A percentile compares a stretch with the other conserved stretches of the same genome.
Conservation (phyloP, 2,329 filamentous ascomycete genomes). For the Colletotrichum sp. region DNA sequence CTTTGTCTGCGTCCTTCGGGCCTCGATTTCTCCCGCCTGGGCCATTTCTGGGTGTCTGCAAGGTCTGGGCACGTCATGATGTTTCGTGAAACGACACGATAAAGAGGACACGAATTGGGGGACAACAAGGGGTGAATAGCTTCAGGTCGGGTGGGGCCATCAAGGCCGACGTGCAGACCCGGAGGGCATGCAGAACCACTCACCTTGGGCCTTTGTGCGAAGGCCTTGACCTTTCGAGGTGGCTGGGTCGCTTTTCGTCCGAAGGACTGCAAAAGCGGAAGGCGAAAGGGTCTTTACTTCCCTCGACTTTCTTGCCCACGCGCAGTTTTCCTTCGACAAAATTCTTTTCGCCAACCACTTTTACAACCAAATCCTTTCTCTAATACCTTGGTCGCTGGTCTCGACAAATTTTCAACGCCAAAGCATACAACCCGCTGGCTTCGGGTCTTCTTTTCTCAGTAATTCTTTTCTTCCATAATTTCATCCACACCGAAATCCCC, state of each 20-base stretch:
- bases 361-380: background rate
- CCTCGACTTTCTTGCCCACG: background rate
- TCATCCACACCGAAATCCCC: background rate
- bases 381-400: background rate
- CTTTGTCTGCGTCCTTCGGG: conserved; percentile 16
- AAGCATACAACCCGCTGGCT: background rate
- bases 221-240: background rate
- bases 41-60: background rate
- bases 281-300: background rate
- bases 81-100: background rate
- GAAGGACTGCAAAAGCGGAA: background rate
- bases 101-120: background rate
- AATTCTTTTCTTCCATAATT: background rate
- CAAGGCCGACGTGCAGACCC: background rate
- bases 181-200: background rate
- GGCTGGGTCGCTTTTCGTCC: background rate
- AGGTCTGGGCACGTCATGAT: background rate
- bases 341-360: background rate
- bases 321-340: background rate
- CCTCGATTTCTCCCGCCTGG: background rate
- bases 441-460: background rate
- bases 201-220: background rate
- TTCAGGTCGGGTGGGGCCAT: background rate
- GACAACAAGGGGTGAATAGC: background rate
- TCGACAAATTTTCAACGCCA: background rate